Percentiles rank a stretch among this genome's conserved stretches.
phyloP scores from a whole-genome alignment of 2,329 filamentous ascomycete species.

The Beauveria rudraprayagi region DNA sequence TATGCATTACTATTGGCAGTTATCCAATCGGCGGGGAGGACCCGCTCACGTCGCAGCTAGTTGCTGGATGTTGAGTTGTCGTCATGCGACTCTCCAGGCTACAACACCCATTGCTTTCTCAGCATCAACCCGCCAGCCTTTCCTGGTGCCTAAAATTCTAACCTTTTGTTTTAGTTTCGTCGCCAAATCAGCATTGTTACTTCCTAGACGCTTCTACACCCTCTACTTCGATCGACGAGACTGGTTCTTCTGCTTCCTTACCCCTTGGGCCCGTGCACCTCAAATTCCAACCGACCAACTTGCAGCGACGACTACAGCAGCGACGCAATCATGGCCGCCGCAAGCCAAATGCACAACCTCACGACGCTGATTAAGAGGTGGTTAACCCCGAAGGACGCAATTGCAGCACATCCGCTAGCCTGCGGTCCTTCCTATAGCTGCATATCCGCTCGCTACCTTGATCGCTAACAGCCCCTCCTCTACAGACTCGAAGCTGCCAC shows the following conservation, averaged over 20 bases:
- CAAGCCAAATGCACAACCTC: constrained; percentile 88
- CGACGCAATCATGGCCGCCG: constrained; percentile 52
- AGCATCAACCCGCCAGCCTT: neutral
- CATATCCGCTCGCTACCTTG: neutral
- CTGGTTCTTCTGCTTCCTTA: neutral
- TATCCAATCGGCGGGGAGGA: neutral
- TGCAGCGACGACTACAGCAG: neutral
- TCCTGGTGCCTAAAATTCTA: neutral
- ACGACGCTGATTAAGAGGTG: constrained; percentile 98
- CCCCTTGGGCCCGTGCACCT: neutral
- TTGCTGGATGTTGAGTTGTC: neutral
- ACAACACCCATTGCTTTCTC: neutral
- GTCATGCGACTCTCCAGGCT: neutral
- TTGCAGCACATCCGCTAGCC: neutral
- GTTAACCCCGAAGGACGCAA: too few species aligned
- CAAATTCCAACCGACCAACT: neutral
- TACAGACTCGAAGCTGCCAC: constrained; percentile 92
- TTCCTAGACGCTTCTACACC: neutral
- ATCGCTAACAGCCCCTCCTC: constrained; percentile 38
- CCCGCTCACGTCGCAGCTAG: neutral
- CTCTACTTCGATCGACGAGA: neutral
- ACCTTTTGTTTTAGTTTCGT: neutral
- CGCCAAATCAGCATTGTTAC: neutral
- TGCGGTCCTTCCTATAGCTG: constrained; percentile 12
- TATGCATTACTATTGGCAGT: too few species aligned